Percentiles rank a stretch among this genome's conserved stretches.
Evolutionary conservation across 2,329 filamentous ascomycete species (phyloP).

Genomic region (Cladophialophora carrionii): DNA sequence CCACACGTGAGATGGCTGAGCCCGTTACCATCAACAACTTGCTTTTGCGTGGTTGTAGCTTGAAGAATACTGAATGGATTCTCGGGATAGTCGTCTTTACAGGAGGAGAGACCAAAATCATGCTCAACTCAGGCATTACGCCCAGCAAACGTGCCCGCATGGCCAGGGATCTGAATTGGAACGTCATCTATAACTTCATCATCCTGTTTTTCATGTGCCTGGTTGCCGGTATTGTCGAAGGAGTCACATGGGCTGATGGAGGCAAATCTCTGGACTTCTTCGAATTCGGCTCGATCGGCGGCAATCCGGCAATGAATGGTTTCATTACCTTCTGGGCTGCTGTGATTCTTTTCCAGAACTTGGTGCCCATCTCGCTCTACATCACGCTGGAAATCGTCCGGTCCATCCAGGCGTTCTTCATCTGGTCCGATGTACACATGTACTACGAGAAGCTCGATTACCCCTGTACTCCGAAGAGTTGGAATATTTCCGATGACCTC

Average conservation of each 20-base stretch:
- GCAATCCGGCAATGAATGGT: slow-evolving; percentile 74
- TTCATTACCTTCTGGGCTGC: slow-evolving; percentile 97
- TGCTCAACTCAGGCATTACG: slow-evolving; percentile 96
- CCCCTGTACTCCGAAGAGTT: slow-evolving; percentile 93
- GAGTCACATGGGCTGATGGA: slow-evolving; percentile 74
- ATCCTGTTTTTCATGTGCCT: slow-evolving; percentile 90
- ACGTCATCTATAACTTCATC: slow-evolving; percentile 94
- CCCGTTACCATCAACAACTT: slow-evolving; percentile 94
- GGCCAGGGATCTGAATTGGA: slow-evolving; percentile 92
- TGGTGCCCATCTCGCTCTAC: slow-evolving; percentile 97
- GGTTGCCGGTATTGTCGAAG: slow-evolving; percentile 80
- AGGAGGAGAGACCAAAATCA: slow-evolving; percentile 96
- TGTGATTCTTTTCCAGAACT: slow-evolving; percentile 94
- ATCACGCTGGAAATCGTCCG: slow-evolving; percentile 96
- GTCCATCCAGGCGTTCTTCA: slow-evolving; percentile 91
- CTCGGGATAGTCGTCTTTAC: slow-evolving; percentile 93
- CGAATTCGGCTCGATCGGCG: slow-evolving; percentile 81
- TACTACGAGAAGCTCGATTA: slow-evolving; percentile 95
- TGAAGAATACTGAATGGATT: slow-evolving; percentile 95
- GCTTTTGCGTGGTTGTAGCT: slow-evolving; percentile 85
- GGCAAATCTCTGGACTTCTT: slow-evolving; percentile 77
- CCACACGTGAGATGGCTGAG: slow-evolving; percentile 79
- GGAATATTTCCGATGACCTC: slow-evolving; percentile 98
- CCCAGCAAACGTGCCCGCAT: slow-evolving; percentile 92
- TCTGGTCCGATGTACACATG: slow-evolving; percentile 95